These are phyloP conservation scores for Podaxis sp. DNA, from an alignment of 768 basidiomycete genomes.

Conservation along the genomic window DNA sequence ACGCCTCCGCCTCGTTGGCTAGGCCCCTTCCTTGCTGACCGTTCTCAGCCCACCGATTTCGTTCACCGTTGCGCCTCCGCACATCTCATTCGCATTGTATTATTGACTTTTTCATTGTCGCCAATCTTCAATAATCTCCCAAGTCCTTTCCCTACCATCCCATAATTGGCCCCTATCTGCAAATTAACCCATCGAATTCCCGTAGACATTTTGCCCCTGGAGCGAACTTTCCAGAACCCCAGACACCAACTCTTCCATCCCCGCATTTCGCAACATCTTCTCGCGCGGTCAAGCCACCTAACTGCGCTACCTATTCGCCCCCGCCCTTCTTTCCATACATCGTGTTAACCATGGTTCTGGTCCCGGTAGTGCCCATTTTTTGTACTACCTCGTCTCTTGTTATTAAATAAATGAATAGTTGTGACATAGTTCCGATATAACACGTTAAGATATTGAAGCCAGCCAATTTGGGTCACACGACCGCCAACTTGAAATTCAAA, in stretches of 20 bases:
- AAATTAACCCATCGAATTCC: not conserved
- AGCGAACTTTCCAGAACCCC: constrained; percentile 6
- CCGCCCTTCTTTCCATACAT: not conserved
- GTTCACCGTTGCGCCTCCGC: not conserved
- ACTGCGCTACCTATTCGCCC: not conserved
- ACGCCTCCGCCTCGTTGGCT: constrained; percentile 2
- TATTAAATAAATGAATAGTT: not conserved
- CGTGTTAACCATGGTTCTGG: not conserved
- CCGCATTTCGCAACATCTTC: not conserved
- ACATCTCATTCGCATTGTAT: constrained; percentile 5
- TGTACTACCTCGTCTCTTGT: not conserved
- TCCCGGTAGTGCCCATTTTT: not conserved
- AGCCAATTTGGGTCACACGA: not conserved
- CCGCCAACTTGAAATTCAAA: not conserved
- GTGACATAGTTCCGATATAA: not conserved
- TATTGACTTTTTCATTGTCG: not conserved
- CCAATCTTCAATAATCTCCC: not conserved
- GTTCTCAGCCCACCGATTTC: not conserved
- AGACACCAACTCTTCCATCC: not conserved
- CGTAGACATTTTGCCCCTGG: constrained; percentile 8
- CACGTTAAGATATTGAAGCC: not conserved
- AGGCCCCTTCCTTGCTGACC: not conserved
- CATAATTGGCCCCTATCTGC: not conserved
- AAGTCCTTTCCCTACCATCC: not conserved
- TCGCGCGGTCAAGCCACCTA: not conserved